Percentiles rank a stretch among this genome's conserved stretches.
phyloP scores from a whole-genome alignment of 2,329 filamentous ascomycete genomes.

The Exserohilum turcica region DNA sequence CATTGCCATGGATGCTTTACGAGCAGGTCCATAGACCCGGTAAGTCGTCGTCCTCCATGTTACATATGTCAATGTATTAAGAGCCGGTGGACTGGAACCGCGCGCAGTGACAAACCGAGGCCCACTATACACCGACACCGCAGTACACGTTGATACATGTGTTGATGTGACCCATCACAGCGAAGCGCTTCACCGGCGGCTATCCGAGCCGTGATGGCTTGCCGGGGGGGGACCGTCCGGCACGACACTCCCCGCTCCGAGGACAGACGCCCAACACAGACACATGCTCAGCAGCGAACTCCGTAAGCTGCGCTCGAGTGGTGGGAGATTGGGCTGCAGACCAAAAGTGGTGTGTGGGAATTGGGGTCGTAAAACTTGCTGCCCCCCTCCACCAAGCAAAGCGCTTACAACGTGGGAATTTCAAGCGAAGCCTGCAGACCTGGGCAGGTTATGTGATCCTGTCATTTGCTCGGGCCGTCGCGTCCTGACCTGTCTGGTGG shows the following conservation, averaged over 20 bases:
- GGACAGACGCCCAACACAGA: background rate
- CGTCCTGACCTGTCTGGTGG: background rate
- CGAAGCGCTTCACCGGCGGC: background rate
- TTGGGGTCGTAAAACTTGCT: background rate
- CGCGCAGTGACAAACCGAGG: background rate
- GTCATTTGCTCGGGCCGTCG: background rate
- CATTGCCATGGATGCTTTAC: background rate
- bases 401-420: background rate
- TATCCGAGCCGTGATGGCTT: background rate
- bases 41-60: background rate
- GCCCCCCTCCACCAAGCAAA: background rate
- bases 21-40: background rate
- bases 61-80: slow-evolving; percentile 1
- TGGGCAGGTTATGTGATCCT: background rate
- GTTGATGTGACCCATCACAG: too few species aligned
- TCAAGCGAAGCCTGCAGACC: background rate
- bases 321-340: background rate
- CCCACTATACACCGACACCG: background rate
- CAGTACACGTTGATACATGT: background rate
- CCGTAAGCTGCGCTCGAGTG: background rate
- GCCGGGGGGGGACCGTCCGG: background rate
- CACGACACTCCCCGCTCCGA: background rate
- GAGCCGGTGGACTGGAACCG: background rate
- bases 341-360: background rate
- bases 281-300: background rate